Conservation (phyloP, 805 yeast genomes). For the Tanozyma kutaoensis region DNA sequence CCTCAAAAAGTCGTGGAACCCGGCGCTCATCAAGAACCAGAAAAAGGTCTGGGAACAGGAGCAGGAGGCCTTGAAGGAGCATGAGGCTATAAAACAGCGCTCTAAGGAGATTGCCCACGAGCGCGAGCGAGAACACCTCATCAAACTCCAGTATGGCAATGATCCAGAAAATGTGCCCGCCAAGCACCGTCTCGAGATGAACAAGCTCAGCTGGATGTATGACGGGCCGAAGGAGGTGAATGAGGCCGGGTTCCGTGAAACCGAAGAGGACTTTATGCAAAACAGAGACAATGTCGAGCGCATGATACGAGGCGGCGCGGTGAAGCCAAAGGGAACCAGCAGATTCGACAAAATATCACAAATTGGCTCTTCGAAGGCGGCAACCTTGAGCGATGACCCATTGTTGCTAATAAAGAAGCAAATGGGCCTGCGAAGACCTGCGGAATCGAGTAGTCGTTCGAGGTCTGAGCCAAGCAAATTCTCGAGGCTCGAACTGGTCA, state of each 20-base stretch:
- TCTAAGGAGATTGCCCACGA: slow-evolving; percentile 53
- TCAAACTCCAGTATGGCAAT: slow-evolving; percentile 30
- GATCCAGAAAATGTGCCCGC: slow-evolving; percentile 21
- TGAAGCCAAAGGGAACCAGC: slow-evolving; percentile 15
- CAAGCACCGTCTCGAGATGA: slow-evolving; percentile 19
- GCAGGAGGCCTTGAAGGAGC: slow-evolving; percentile 62
- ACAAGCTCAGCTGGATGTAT: slow-evolving; percentile 82
- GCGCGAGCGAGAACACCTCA: slow-evolving; percentile 43
- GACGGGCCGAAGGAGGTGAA: slow-evolving; percentile 22
- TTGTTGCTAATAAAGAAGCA: too few relatives aligned
- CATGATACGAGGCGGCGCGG: slow-evolving; percentile 37
- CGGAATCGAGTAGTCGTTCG: too few relatives aligned
- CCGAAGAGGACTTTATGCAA: slow-evolving; percentile 13
- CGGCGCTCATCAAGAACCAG: slow-evolving; percentile 74
- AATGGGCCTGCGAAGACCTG: too few relatives aligned
- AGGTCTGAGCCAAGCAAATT: too few relatives aligned
- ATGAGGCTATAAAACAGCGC: slow-evolving; percentile 47
- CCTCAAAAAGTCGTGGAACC: slow-evolving; percentile 93
- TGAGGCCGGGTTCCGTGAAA: slow-evolving; percentile 24
- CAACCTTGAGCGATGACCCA: too few relatives aligned
- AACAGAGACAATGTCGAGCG: slow-evolving; percentile 33
- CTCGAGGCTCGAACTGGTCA: too few relatives aligned
- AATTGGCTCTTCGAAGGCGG: too few relatives aligned
- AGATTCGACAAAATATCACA: slow-evolving; percentile 12
- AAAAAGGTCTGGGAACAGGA: slow-evolving; percentile 77